Evolutionary conservation across 163 green algal genomes (phyloP).

Genomic region (Chloroidium sp.): DNA sequence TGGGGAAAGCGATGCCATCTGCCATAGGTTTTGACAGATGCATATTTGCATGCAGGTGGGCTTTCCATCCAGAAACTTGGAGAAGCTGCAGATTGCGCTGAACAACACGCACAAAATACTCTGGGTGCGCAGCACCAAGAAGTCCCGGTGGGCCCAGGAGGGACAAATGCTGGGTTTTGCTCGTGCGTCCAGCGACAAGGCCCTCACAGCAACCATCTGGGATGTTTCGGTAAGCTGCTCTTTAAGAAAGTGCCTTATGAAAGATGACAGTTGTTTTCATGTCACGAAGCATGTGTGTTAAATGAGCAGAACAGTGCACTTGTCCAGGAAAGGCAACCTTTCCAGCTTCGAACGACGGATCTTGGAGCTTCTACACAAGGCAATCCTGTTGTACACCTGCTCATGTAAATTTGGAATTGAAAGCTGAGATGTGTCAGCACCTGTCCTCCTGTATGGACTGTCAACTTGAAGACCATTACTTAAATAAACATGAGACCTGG

Average conservation of each 20-base stretch:
- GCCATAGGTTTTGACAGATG: not conserved
- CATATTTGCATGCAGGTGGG: constrained; percentile 45
- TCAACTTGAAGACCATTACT: too few species aligned
- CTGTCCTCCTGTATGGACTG: too few species aligned
- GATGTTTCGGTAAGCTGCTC: constrained; percentile 61
- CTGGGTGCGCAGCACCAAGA: constrained; percentile 56
- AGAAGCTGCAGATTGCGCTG: constrained; percentile 54
- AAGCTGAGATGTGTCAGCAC: not conserved
- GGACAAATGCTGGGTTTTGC: constrained; percentile 79
- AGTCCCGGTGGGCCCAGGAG: constrained; percentile 47
- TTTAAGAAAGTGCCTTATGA: not conserved
- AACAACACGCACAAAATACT: constrained; percentile 67
- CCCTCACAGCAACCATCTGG: constrained; percentile 75
- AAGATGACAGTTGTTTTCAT: too few species aligned
- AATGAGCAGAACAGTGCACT: too few species aligned
- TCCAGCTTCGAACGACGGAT: too few species aligned
- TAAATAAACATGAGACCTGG: too few species aligned
- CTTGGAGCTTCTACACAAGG: too few species aligned
- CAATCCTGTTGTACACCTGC: too few species aligned
- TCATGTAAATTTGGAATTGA: not conserved
- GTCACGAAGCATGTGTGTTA: too few species aligned
- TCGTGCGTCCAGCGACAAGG: constrained; percentile 68
- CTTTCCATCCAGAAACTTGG: constrained; percentile 66
- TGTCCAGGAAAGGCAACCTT: too few species aligned
- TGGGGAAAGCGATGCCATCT: not conserved